Percentiles rank a stretch among this genome's conserved stretches.
Conservation (phyloP, 2,329 filamentous ascomycete species). For the Hirsutella minnesotensis region DNA sequence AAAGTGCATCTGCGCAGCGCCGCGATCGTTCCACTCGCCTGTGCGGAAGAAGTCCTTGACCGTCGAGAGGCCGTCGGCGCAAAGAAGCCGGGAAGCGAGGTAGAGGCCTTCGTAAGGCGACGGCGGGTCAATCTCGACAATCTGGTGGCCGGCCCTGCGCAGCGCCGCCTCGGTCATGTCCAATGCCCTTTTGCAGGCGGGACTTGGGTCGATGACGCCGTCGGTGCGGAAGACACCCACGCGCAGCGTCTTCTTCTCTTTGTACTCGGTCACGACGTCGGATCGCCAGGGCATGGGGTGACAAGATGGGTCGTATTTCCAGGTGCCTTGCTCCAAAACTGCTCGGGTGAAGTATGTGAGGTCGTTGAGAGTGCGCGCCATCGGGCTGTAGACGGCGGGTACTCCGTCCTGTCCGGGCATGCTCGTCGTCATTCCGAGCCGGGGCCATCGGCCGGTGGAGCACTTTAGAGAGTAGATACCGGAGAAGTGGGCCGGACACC, state of each 20-base stretch:
- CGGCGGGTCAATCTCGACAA: constrained; percentile 52
- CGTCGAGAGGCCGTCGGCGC: constrained; percentile 71
- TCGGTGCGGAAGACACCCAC: constrained; percentile 72
- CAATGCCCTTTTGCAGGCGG: constrained; percentile 69
- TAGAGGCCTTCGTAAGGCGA: constrained; percentile 63
- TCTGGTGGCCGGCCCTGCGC: constrained; percentile 59
- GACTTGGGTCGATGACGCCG: constrained; percentile 73
- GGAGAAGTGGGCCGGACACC: constrained; percentile 77
- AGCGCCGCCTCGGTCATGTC: constrained; percentile 60
- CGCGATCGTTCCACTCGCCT: constrained; percentile 70
- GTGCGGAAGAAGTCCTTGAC: constrained; percentile 66
- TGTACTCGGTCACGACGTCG: constrained; percentile 45
- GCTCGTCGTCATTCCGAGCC: constrained; percentile 69
- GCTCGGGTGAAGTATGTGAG: constrained; percentile 72
- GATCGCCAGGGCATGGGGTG: constrained; percentile 74
- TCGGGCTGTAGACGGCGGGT: constrained; percentile 79
- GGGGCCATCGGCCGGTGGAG: constrained; percentile 84
- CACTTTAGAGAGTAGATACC: constrained; percentile 82
- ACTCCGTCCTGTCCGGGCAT: constrained; percentile 92
- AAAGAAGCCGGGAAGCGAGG: constrained; percentile 69
- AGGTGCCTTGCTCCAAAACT: constrained; percentile 71
- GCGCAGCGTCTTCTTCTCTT: constrained; percentile 49
- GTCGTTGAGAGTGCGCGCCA: constrained; percentile 77
- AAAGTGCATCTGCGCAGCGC: constrained; percentile 61
- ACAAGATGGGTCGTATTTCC: constrained; percentile 78